Evolutionary conservation across 192 early-diverging fungal species (phyloP).

Genomic region (Rhizoclosmatium globosum): DNA sequence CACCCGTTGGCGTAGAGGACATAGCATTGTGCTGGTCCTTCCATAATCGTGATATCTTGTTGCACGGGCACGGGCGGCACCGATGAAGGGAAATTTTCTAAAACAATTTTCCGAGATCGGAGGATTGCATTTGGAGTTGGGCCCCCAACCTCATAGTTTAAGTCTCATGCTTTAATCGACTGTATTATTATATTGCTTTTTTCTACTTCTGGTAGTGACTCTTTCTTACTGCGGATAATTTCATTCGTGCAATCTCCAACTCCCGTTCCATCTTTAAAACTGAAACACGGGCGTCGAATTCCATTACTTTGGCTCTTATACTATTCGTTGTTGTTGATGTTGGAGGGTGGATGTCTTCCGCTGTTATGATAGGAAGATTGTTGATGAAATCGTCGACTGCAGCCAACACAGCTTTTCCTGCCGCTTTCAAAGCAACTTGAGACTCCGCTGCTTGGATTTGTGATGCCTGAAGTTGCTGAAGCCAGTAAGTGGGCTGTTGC

Average conservation of each 20-base stretch:
- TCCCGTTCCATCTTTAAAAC: constrained; percentile 70
- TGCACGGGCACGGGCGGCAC: too few species aligned
- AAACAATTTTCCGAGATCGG: too few species aligned
- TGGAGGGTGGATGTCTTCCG: constrained; percentile 51
- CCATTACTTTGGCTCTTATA: constrained; percentile 45
- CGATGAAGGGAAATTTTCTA: too few species aligned
- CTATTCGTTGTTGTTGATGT: constrained; percentile 5
- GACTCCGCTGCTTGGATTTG: constrained; percentile 49
- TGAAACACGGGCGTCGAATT: constrained; percentile 65
- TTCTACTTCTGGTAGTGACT: constrained; percentile 49
- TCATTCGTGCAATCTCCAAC: constrained; percentile 58
- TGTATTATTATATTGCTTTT: neutral
- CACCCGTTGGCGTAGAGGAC: too few species aligned
- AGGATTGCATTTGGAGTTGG: too few species aligned
- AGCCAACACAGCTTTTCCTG: constrained; percentile 61
- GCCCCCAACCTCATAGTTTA: too few species aligned
- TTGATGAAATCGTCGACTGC: constrained; percentile 64
- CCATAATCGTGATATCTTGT: too few species aligned
- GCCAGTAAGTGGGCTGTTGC: constrained; percentile 61
- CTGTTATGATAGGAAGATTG: constrained; percentile 43
- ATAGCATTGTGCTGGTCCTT: too few species aligned
- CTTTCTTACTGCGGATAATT: constrained; percentile 60
- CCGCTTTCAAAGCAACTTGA: constrained; percentile 60
- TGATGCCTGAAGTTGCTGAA: constrained; percentile 45
- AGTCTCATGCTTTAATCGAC: too few species aligned